Evolutionary conservation across 1,284 basidiomycete genomes (phyloP).

Genomic region (Ceratorhiza oryzae-sativae): DNA sequence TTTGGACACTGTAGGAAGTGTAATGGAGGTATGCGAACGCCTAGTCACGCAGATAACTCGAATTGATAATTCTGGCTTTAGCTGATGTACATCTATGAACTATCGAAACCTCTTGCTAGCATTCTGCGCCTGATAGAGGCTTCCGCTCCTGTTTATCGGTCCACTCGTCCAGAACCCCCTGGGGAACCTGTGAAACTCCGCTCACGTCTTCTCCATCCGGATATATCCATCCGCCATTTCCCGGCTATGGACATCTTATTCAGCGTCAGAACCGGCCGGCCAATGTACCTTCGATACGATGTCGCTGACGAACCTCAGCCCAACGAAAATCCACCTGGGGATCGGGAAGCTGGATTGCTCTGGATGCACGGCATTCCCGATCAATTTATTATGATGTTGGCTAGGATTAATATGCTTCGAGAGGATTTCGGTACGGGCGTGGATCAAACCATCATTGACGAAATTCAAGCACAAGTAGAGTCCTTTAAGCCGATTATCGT

Average conservation of each 20-base stretch:
- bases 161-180: conserved; percentile 4
- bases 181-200: neutral
- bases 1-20: neutral
- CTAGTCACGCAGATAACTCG: neutral
- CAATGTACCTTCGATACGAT: conserved; percentile 22
- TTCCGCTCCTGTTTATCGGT: conserved; percentile 9
- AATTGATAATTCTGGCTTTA: neutral
- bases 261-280: neutral
- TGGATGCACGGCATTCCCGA: conserved; percentile 30
- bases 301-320: neutral
- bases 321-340: neutral
- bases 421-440: conserved; percentile 1
- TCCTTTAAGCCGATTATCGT: neutral
- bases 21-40: neutral
- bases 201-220: conserved; percentile 5
- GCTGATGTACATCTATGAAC: neutral
- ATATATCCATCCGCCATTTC: conserved; percentile 27
- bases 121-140: neutral
- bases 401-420: conserved; percentile 21
- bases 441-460: neutral
- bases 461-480: neutral
- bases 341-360: neutral
- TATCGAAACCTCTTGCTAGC: neutral
- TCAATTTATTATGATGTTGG: conserved; percentile 13
- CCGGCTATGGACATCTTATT: conserved; percentile 7